Conservation (phyloP, 768 basidiomycete species). For the Panellus pusillus region DNA sequence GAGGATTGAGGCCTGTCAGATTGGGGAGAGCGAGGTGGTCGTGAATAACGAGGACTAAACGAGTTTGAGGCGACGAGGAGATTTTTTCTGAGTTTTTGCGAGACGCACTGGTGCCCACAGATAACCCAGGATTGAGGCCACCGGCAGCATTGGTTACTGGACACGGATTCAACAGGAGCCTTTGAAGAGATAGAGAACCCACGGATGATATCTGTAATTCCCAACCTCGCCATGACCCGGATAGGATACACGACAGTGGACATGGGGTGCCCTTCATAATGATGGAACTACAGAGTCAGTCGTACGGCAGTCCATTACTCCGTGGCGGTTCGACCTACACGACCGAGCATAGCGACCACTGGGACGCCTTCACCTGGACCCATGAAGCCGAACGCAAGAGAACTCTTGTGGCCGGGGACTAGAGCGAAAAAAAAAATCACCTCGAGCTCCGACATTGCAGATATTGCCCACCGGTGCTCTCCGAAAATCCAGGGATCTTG, state of each 20-base stretch:
- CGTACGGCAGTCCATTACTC: neutral
- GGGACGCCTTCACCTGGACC: constrained; percentile 65
- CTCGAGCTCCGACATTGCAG: neutral
- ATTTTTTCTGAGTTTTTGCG: neutral
- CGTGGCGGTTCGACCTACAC: constrained; percentile 45
- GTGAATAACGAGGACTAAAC: constrained; percentile 74
- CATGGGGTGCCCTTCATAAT: constrained; percentile 80
- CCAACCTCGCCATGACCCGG: constrained; percentile 74
- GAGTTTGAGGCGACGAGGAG: constrained; percentile 15
- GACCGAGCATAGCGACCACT: constrained; percentile 87
- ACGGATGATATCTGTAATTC: constrained; percentile 77
- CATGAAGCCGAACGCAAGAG: constrained; percentile 78
- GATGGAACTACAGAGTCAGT: constrained; percentile 60
- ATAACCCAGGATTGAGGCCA: constrained; percentile 67
- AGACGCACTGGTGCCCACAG: constrained; percentile 77
- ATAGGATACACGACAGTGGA: constrained; percentile 76
- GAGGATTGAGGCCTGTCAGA: constrained; percentile 72
- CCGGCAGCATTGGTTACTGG: constrained; percentile 90
- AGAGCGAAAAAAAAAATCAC: neutral
- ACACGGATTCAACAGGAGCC: neutral
- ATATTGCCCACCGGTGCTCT: constrained; percentile 68
- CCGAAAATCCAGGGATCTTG: constrained; percentile 69
- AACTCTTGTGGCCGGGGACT: constrained; percentile 84
- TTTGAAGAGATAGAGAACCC: constrained; percentile 25
- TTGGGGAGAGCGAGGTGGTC: constrained; percentile 86